Percentiles rank a stretch among this genome's conserved stretches.
phyloP scores from a whole-genome alignment of 1,284 basidiomycete species.

The Marasmius oreades region DNA sequence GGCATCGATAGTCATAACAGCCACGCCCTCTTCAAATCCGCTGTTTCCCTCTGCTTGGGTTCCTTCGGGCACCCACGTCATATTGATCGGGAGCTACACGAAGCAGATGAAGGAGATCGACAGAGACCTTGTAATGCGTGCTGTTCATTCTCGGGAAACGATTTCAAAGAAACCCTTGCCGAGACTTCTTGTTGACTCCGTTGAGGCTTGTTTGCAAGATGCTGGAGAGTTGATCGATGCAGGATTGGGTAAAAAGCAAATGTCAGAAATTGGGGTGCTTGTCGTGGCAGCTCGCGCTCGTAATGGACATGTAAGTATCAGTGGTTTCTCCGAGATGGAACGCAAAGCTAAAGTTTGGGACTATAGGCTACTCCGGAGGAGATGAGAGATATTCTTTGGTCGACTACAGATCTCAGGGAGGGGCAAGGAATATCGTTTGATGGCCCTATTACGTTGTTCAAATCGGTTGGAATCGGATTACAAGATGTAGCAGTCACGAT shows the following conservation, averaged over 20 bases:
- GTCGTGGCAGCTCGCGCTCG: slow-evolving; percentile 28
- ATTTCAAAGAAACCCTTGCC: neutral
- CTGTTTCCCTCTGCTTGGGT: slow-evolving; percentile 69
- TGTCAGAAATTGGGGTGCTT: slow-evolving; percentile 64
- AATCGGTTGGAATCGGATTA: slow-evolving; percentile 74
- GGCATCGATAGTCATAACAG: slow-evolving; percentile 67
- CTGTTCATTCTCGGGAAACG: slow-evolving; percentile 15
- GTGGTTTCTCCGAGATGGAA: slow-evolving; percentile 26
- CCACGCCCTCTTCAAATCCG: slow-evolving; percentile 69
- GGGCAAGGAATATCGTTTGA: slow-evolving; percentile 20
- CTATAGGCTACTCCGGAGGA: neutral
- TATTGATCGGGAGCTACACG: slow-evolving; percentile 83
- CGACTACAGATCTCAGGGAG: slow-evolving; percentile 9
- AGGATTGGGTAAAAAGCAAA: slow-evolving; percentile 29
- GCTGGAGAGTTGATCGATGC: slow-evolving; percentile 76
- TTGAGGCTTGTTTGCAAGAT: slow-evolving; percentile 63
- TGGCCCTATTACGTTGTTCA: slow-evolving; percentile 66
- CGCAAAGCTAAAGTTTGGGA: slow-evolving; percentile 16
- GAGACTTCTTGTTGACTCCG: slow-evolving; percentile 68
- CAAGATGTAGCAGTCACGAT: slow-evolving; percentile 72
- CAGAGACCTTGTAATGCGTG: slow-evolving; percentile 45
- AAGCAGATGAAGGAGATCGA: slow-evolving; percentile 79
- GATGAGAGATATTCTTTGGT: neutral
- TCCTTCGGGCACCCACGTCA: slow-evolving; percentile 61
- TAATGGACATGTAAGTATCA: slow-evolving; percentile 13